Evolutionary conservation across 345 rosid species (phyloP).

Genomic region (Lepidium aucheri): DNA sequence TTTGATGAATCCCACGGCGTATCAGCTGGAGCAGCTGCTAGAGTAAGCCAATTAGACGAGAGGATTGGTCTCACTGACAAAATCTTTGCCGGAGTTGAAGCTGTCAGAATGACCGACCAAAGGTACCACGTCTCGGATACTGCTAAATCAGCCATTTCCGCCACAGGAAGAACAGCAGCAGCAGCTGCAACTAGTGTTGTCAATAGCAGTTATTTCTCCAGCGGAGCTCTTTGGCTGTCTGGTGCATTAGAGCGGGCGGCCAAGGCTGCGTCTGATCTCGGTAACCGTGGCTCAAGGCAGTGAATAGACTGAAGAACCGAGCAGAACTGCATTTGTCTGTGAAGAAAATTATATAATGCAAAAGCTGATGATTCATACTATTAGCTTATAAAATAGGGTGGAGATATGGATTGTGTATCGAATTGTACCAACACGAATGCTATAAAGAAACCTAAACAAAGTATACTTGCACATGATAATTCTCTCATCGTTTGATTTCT

Average conservation of each 20-base stretch:
- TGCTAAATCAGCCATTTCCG: slow-evolving; percentile 60
- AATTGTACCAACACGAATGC: neutral
- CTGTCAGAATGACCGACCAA: slow-evolving; percentile 48
- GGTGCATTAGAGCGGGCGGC: slow-evolving; percentile 67
- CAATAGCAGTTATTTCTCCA: slow-evolving; percentile 71
- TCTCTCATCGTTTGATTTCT: neutral
- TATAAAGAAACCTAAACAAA: neutral
- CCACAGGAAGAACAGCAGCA: slow-evolving; percentile 61
- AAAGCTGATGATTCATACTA: neutral
- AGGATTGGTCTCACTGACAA: slow-evolving; percentile 61
- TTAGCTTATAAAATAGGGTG: neutral
- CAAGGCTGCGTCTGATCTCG: slow-evolving; percentile 55
- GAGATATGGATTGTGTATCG: neutral
- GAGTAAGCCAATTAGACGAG: slow-evolving; percentile 54
- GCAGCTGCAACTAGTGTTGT: slow-evolving; percentile 56
- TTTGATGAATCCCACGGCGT: slow-evolving; percentile 71
- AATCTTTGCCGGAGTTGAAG: slow-evolving; percentile 62
- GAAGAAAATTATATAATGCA: slow-evolving; percentile 9
- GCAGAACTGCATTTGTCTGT: neutral
- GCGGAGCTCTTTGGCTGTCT: slow-evolving; percentile 72
- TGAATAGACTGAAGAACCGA: neutral
- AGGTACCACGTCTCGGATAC: slow-evolving; percentile 57
- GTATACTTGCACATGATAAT: neutral
- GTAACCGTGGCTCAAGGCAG: slow-evolving; percentile 33
- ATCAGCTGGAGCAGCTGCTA: slow-evolving; percentile 63